Evolutionary conservation across 257 asterid genomes (phyloP).

Genomic region (Cordia subcordata): DNA sequence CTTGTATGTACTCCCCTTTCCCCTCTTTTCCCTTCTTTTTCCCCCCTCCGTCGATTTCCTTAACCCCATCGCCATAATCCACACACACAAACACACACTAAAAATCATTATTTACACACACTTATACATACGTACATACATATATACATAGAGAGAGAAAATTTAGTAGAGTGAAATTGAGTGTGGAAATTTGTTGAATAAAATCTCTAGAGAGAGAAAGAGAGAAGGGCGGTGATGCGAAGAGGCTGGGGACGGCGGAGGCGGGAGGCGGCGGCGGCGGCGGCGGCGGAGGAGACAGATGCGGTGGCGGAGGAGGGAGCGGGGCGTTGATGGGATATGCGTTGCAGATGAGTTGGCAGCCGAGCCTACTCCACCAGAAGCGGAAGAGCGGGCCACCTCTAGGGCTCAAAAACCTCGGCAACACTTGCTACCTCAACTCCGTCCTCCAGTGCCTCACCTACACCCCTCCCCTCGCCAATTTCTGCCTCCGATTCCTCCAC

Average conservation of each 20-base stretch:
- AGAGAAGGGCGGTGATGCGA: conserved; percentile 22
- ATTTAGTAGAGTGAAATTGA: neutral
- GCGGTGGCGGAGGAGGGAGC: conserved; percentile 39
- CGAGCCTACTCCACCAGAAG: conserved; percentile 62
- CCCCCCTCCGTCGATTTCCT: too few species aligned
- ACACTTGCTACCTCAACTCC: conserved; percentile 92
- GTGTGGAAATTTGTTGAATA: too few species aligned
- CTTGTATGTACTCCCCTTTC: neutral
- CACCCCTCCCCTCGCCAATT: conserved; percentile 91
- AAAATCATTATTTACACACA: neutral
- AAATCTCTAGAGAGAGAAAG: neutral
- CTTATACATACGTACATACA: neutral
- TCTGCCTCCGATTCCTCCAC: conserved; percentile 83
- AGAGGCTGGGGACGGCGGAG: conserved; percentile 21
- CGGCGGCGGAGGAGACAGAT: conserved; percentile 6
- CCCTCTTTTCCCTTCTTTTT: neutral
- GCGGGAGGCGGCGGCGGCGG: conserved; percentile 24
- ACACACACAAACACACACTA: neutral
- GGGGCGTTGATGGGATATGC: conserved; percentile 50
- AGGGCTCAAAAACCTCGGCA: conserved; percentile 95
- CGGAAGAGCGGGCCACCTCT: conserved; percentile 85
- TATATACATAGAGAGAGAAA: neutral
- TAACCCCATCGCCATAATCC: neutral
- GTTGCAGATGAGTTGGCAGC: conserved; percentile 99
- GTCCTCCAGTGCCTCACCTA: conserved; percentile 98